Conservation (phyloP, 1,284 basidiomycete species). For the Leccinum solheimii region DNA sequence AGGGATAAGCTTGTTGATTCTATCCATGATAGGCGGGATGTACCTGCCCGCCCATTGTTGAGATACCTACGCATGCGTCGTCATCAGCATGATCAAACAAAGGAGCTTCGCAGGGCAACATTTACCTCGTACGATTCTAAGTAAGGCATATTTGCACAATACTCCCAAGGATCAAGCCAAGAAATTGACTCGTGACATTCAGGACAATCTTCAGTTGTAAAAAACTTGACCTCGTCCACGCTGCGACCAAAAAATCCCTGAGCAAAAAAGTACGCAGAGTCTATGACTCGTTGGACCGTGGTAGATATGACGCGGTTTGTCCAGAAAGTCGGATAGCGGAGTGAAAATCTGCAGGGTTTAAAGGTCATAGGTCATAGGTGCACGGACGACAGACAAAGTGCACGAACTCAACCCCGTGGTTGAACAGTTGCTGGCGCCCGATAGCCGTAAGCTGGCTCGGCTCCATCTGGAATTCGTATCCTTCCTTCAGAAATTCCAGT, state of each 20-base stretch:
- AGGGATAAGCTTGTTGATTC: conserved; percentile 39
- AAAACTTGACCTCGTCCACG: conserved; percentile 1
- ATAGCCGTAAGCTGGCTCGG: conserved; percentile 20
- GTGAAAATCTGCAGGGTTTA: conserved; percentile 17
- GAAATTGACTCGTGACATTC: conserved; percentile 34
- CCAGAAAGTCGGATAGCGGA: conserved; percentile 20
- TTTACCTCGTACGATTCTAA: background rate
- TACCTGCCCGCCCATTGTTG: conserved; percentile 41
- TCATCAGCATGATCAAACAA: background rate
- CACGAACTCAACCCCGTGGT: conserved; percentile 24
- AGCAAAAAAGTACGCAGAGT: conserved; percentile 21
- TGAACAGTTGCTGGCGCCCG: conserved; percentile 18
- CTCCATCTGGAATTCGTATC: conserved; percentile 36
- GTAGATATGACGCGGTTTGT: conserved; percentile 42
- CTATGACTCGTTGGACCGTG: conserved; percentile 34
- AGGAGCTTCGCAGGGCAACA: background rate
- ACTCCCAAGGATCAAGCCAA: conserved; percentile 29
- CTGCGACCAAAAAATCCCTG: conserved; percentile 16
- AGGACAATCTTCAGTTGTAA: conserved; percentile 13
- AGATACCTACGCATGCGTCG: conserved; percentile 22
- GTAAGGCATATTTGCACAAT: conserved; percentile 8
- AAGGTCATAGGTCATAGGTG: conserved; percentile 3
- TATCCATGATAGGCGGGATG: conserved; percentile 41
- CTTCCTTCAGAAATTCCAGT: conserved; percentile 43
- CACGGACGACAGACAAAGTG: background rate